Conservation (phyloP, 768 basidiomycete genomes). For the Termitomyces sp. region DNA sequence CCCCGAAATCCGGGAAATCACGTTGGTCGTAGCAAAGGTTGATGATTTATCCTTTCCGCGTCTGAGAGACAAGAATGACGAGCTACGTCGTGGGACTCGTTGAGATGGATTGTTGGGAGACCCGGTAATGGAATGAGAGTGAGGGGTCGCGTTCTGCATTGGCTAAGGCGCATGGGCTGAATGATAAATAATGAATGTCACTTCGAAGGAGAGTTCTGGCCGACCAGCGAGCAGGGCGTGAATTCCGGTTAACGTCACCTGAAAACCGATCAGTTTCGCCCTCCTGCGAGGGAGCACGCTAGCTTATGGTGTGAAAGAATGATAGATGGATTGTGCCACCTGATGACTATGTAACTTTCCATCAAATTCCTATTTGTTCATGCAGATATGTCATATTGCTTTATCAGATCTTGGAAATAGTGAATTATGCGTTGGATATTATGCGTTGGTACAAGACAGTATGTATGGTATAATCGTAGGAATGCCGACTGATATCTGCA, state of each 20-base stretch:
- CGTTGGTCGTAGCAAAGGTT: conserved; percentile 15
- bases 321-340: background rate
- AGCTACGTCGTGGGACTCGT: conserved; percentile 46
- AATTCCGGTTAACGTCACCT: background rate
- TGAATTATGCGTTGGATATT: background rate
- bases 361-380: conserved; percentile 7
- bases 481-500: too few relatives aligned
- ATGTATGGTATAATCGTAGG: background rate
- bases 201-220: conserved; percentile 6
- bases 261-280: background rate
- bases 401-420: background rate
- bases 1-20: conserved; percentile 19
- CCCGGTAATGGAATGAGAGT: conserved; percentile 24
- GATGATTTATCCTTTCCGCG: conserved; percentile 41
- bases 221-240: background rate
- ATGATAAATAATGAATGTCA: conserved; percentile 9
- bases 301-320: background rate
- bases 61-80: conserved; percentile 53
- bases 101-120: conserved; percentile 25
- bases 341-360: background rate
- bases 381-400: background rate
- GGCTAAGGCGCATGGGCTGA: conserved; percentile 9
- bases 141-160: conserved; percentile 36
- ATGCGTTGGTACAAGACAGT: background rate
- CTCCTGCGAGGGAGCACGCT: background rate